Percentiles rank a stretch among this genome's conserved stretches.
Conservation (phyloP, 129 eudicot genomes). For the Flaveria sonorensis region DNA sequence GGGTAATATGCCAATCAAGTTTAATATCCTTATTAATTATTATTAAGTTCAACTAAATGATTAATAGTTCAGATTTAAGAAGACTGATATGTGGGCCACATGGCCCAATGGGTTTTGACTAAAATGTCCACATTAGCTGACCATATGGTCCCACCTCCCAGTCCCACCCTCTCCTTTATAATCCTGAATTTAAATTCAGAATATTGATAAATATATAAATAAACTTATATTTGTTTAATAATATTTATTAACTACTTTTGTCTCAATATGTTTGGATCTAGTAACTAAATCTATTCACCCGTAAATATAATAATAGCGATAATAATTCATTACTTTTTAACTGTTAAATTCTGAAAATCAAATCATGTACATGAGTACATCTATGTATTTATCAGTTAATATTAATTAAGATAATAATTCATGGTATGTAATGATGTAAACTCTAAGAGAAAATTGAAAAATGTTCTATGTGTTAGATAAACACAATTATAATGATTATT, state of each 20-base stretch:
- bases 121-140: slow-evolving; percentile 31
- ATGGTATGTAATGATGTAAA: too few relatives aligned
- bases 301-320: not conserved
- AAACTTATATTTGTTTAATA: slow-evolving; percentile 2
- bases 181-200: not conserved
- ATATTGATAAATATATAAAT: not conserved
- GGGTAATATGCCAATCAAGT: not conserved
- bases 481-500: too few relatives aligned
- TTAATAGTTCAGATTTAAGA: not conserved
- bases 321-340: too few relatives aligned
- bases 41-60: not conserved
- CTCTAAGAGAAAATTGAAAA: too few relatives aligned
- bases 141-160: slow-evolving; percentile 34
- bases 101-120: slow-evolving; percentile 23
- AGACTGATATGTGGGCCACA: slow-evolving; percentile 1
- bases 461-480: too few relatives aligned
- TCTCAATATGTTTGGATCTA: slow-evolving; percentile 65
- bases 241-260: slow-evolving; percentile 53
- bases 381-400: too few relatives aligned
- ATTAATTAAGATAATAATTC: too few relatives aligned
- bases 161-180: slow-evolving; percentile 26
- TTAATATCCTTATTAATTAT: not conserved
- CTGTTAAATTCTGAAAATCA: too few relatives aligned
- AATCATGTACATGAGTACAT: too few relatives aligned
- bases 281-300: slow-evolving; percentile 32